phyloP scores from a whole-genome alignment of 192 early-diverging fungal genomes.

The Podila clonocystis region DNA sequence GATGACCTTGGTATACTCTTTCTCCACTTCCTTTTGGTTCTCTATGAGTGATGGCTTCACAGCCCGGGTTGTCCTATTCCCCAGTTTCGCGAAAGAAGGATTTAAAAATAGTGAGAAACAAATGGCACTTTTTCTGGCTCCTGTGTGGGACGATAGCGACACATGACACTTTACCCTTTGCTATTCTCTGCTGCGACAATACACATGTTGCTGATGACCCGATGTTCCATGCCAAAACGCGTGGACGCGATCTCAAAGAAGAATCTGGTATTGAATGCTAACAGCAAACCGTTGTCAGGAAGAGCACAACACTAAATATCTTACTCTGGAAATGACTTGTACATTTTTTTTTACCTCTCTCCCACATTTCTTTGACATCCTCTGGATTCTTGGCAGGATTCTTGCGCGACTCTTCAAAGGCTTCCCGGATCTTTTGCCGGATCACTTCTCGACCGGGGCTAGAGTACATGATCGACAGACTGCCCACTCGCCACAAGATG shows the following conservation, averaged over 20 bases:
- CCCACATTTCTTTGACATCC: conserved; percentile 24
- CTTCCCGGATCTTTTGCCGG: conserved; percentile 33
- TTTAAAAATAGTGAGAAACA: neutral
- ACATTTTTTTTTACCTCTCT: conserved; percentile 20
- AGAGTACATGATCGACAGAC: conserved; percentile 39
- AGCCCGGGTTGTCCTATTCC: conserved; percentile 2
- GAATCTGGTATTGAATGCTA: conserved; percentile 31
- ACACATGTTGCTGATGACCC: conserved; percentile 33
- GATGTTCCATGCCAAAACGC: conserved; percentile 40
- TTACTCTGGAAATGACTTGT: too few species aligned
- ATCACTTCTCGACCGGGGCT: conserved; percentile 27
- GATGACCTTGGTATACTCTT: conserved; percentile 14
- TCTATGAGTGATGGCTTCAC: conserved; percentile 2
- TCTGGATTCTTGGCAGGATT: neutral
- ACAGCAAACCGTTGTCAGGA: neutral
- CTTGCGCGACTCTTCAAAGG: conserved; percentile 32
- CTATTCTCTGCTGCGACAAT: conserved; percentile 16
- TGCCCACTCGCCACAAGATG: conserved; percentile 33
- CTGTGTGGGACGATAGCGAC: neutral
- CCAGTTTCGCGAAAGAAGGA: neutral
- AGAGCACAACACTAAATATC: too few species aligned
- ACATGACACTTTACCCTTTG: conserved; percentile 10
- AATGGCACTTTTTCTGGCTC: neutral
- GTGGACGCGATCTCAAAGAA: conserved; percentile 43
- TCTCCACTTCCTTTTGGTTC: conserved; percentile 5